A percentile compares a stretch with the other conserved stretches of the same genome.
phyloP scores from a whole-genome alignment of 208 protist genomes.

The Acanthamoeba healyi region DNA sequence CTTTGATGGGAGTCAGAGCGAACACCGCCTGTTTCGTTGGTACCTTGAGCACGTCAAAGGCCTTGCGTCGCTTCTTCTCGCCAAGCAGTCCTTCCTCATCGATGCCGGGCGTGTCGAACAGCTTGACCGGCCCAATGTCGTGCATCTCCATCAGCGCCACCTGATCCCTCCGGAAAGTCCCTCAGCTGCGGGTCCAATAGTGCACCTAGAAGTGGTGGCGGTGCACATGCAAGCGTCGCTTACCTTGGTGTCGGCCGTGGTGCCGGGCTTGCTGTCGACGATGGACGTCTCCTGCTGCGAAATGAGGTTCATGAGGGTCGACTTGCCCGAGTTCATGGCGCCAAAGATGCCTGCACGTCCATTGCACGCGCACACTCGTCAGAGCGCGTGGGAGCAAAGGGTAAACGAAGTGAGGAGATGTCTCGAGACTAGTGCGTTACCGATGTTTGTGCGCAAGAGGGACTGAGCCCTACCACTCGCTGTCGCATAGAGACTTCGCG shows the following conservation, averaged over 20 bases:
- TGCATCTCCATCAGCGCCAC: slow-evolving; percentile 88
- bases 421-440: no score
- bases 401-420: no score
- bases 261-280: slow-evolving; percentile 86
- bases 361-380: no score
- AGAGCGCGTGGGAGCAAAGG: no score
- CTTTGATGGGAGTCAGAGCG: no score
- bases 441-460: not conserved
- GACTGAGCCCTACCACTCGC: not conserved
- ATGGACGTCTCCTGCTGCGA: slow-evolving; percentile 86
- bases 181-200: not conserved
- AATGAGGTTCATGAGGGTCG: slow-evolving; percentile 86
- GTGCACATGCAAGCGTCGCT: not conserved
- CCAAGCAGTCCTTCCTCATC: slow-evolving; percentile 83
- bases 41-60: slow-evolving; percentile 58
- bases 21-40: no score
- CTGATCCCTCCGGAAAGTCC: not conserved
- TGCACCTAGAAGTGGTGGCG: not conserved
- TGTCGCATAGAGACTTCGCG: no score
- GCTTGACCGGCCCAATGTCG: slow-evolving; percentile 83
- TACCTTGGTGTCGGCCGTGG: slow-evolving; percentile 87
- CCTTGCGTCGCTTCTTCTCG: slow-evolving; percentile 84
- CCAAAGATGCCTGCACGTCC: slow-evolving; percentile 66
- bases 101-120: slow-evolving; percentile 88
- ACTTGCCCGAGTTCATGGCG: slow-evolving; percentile 88